Conservation (phyloP, 768 basidiomycete genomes). For the Gautieria morchelliformis region DNA sequence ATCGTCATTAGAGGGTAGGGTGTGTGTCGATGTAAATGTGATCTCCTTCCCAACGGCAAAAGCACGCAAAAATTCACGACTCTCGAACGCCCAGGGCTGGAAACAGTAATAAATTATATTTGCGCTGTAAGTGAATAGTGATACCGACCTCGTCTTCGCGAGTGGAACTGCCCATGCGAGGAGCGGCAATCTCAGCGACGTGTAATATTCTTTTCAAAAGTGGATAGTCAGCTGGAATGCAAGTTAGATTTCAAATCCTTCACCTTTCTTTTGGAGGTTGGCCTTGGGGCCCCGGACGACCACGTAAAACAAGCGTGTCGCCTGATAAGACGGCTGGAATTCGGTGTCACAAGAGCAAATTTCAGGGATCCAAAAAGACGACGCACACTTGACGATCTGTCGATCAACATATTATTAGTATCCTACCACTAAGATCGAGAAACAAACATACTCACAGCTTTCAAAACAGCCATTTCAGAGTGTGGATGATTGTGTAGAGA, state of each 20-base stretch:
- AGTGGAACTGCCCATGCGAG: slow-evolving; percentile 70
- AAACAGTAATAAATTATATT: slow-evolving; percentile 2
- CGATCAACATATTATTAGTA: neutral
- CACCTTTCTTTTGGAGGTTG: slow-evolving; percentile 88
- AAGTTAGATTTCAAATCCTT: slow-evolving; percentile 10
- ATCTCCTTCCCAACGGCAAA: slow-evolving; percentile 87
- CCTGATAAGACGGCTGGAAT: slow-evolving; percentile 77
- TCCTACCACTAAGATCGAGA: slow-evolving; percentile 28
- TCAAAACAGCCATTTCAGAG: slow-evolving; percentile 31
- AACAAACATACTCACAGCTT: slow-evolving; percentile 63
- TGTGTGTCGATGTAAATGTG: slow-evolving; percentile 73
- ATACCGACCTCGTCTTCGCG: slow-evolving; percentile 77
- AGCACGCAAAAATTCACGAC: slow-evolving; percentile 84
- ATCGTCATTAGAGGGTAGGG: slow-evolving; percentile 64
- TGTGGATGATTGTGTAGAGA: neutral
- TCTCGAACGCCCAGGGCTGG: slow-evolving; percentile 85
- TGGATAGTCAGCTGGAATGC: slow-evolving; percentile 7
- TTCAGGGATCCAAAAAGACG: neutral
- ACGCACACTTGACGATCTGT: slow-evolving; percentile 30
- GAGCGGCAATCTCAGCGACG: slow-evolving; percentile 79
- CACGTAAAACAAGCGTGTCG: slow-evolving; percentile 80
- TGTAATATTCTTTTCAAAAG: slow-evolving; percentile 62
- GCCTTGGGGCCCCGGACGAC: slow-evolving; percentile 66
- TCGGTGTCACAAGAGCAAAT: slow-evolving; percentile 14
- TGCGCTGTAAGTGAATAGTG: neutral